These are phyloP conservation scores for Acacia crassicarpa DNA, from an alignment of 306 rosid species.

Conservation along the genomic window DNA sequence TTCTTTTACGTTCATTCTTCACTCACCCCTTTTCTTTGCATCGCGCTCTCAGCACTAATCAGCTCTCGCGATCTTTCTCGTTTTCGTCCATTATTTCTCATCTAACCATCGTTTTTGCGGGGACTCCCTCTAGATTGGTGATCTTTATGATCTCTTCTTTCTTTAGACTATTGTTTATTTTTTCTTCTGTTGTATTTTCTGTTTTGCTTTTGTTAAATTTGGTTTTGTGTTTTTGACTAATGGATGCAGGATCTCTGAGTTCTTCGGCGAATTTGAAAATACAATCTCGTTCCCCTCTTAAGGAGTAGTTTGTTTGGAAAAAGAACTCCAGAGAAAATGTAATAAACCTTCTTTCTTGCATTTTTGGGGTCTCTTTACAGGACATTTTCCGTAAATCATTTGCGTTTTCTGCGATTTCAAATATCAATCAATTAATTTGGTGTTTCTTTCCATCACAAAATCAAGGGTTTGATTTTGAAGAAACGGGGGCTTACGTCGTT, in stretches of 20 bases:
- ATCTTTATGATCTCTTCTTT: not conserved
- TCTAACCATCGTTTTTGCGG: not conserved
- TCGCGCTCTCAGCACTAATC: not conserved
- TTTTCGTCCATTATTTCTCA: not conserved
- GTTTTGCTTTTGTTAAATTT: not conserved
- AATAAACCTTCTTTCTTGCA: not conserved
- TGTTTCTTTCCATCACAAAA: not conserved
- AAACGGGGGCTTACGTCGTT: slow-evolving; percentile 16
- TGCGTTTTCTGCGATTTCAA: not conserved
- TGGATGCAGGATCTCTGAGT: slow-evolving; percentile 33
- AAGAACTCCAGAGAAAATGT: slow-evolving; percentile 31
- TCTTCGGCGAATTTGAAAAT: too few species aligned
- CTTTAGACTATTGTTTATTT: not conserved
- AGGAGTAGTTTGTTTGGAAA: slow-evolving; percentile 19
- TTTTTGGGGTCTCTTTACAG: not conserved
- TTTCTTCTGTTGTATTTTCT: not conserved
- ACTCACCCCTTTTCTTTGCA: not conserved
- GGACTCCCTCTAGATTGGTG: not conserved
- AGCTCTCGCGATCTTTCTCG: not conserved
- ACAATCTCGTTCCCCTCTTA: slow-evolving; percentile 9
- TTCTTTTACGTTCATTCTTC: not conserved
- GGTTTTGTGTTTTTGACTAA: not conserved
- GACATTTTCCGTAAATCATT: not conserved
- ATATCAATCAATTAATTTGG: not conserved
- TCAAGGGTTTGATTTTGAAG: not conserved